A percentile compares a stretch with the other conserved stretches of the same genome.
These are phyloP conservation scores for Dipteronia sinensis DNA, from an alignment of 345 rosid species.

Conservation along the genomic window DNA sequence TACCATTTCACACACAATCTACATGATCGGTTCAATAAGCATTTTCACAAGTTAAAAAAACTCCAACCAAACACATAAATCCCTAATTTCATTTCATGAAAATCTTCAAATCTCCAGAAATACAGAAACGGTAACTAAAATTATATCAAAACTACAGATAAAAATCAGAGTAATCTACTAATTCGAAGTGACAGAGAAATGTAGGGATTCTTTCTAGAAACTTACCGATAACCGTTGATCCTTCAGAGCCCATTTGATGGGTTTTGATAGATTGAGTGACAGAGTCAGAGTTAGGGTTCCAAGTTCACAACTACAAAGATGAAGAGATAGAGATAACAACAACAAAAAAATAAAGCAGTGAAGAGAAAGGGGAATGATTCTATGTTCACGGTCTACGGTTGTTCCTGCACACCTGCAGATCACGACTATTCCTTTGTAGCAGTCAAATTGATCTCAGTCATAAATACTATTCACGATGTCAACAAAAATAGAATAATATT, in stretches of 20 bases:
- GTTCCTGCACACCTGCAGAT: background rate
- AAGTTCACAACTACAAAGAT: background rate
- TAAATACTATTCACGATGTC: too few species aligned
- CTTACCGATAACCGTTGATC: conserved; percentile 55
- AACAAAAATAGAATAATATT: too few species aligned
- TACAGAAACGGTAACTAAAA: background rate
- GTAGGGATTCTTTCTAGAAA: background rate
- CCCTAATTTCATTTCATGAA: background rate
- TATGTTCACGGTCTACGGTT: background rate
- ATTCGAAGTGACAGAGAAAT: background rate
- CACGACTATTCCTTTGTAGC: background rate
- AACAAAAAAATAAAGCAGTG: background rate
- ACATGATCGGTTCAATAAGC: too few species aligned
- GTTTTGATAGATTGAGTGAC: conserved; percentile 1
- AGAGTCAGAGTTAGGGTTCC: conserved; percentile 3
- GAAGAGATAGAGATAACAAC: background rate
- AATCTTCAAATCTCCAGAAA: conserved; percentile 2
- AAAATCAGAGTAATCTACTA: background rate
- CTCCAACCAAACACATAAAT: too few species aligned
- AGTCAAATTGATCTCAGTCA: background rate
- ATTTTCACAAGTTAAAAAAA: background rate
- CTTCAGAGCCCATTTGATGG: conserved; percentile 49
- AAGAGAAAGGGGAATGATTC: background rate
- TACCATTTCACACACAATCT: too few species aligned
- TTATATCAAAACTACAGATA: background rate